These are phyloP conservation scores for Plasmopara halstedii DNA, from an alignment of 352 stramenopile genomes.

Conservation along the genomic window DNA sequence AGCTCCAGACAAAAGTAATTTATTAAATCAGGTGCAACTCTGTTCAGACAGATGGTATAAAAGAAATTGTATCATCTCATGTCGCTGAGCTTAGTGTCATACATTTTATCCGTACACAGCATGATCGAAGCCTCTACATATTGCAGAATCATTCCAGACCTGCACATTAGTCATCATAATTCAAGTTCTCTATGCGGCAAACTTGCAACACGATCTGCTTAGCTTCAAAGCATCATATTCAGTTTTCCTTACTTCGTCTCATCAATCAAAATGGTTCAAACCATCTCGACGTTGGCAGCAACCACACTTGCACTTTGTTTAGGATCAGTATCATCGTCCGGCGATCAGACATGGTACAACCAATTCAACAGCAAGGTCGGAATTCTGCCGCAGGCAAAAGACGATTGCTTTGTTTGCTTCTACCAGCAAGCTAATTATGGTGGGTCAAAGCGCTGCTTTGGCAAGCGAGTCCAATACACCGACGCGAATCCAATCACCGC, in stretches of 20 bases:
- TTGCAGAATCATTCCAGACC: too few relatives aligned
- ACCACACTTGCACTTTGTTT: slow-evolving; percentile 6
- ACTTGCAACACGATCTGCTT: slow-evolving; percentile 15
- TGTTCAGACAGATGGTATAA: background rate
- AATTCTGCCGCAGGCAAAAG: slow-evolving; percentile 12
- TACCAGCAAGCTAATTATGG: slow-evolving; percentile 29
- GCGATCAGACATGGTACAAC: slow-evolving; percentile 11
- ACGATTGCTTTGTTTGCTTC: slow-evolving; percentile 34
- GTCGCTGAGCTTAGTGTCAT: too few relatives aligned
- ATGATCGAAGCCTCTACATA: too few relatives aligned
- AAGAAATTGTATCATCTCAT: too few relatives aligned
- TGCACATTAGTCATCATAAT: too few relatives aligned
- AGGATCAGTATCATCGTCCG: slow-evolving; percentile 2
- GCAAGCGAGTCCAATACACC: slow-evolving; percentile 20
- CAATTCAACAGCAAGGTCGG: slow-evolving; percentile 23
- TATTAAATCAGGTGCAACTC: slow-evolving; percentile 1
- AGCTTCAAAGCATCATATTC: background rate
- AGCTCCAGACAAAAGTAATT: slow-evolving; percentile 46
- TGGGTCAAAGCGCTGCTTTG: slow-evolving; percentile 28
- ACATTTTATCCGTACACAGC: too few relatives aligned
- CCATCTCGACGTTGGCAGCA: background rate
- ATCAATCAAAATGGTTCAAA: slow-evolving; percentile 10
- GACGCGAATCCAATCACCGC: slow-evolving; percentile 27
- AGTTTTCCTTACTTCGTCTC: background rate
- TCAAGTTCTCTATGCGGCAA: too few relatives aligned